phyloP scores from a whole-genome alignment of 2,329 filamentous ascomycete species.

The Alternaria brassicae region DNA sequence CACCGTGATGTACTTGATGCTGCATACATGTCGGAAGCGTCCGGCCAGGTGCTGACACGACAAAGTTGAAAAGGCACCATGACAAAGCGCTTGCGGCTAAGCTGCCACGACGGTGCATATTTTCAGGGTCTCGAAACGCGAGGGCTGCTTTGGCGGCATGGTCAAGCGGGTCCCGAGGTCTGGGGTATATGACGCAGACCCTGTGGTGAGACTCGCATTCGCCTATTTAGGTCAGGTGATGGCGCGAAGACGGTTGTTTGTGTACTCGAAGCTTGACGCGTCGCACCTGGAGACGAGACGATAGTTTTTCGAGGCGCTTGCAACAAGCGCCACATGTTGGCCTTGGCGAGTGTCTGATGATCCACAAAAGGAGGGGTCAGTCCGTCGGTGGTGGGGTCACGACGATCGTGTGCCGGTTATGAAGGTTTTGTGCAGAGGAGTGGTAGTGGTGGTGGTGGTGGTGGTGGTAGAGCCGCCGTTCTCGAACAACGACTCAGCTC shows the following conservation, averaged over 20 bases:
- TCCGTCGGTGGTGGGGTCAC: conserved; percentile 45
- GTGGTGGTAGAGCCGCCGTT: conserved; percentile 32
- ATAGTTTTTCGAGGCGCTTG: conserved; percentile 26
- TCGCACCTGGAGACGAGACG: conserved; percentile 42
- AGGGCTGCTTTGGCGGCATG: conserved; percentile 33
- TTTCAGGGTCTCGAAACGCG: conserved; percentile 43
- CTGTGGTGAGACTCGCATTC: conserved; percentile 13
- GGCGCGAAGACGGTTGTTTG: conserved; percentile 41
- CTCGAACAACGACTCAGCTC: conserved; percentile 44
- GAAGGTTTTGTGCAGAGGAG: conserved; percentile 46
- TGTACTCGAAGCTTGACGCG: conserved; percentile 43
- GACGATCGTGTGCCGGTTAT: conserved; percentile 28
- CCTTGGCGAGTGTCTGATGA: conserved; percentile 28
- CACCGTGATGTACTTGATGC: conserved; percentile 8
- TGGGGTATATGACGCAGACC: conserved; percentile 19
- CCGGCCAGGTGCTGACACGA: conserved; percentile 22
- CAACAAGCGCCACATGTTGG: conserved; percentile 41
- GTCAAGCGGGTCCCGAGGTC: conserved; percentile 33
- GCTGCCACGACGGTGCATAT: conserved; percentile 31
- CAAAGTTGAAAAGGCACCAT: neutral
- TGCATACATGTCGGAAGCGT: conserved; percentile 20
- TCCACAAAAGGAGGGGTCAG: conserved; percentile 45
- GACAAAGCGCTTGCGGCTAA: conserved; percentile 28
- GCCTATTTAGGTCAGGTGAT: conserved; percentile 42
- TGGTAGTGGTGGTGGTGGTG: conserved; percentile 24